These are phyloP conservation scores for Simplicillium aogashimaense DNA, from an alignment of 2,329 filamentous ascomycete genomes.

Conservation along the genomic window DNA sequence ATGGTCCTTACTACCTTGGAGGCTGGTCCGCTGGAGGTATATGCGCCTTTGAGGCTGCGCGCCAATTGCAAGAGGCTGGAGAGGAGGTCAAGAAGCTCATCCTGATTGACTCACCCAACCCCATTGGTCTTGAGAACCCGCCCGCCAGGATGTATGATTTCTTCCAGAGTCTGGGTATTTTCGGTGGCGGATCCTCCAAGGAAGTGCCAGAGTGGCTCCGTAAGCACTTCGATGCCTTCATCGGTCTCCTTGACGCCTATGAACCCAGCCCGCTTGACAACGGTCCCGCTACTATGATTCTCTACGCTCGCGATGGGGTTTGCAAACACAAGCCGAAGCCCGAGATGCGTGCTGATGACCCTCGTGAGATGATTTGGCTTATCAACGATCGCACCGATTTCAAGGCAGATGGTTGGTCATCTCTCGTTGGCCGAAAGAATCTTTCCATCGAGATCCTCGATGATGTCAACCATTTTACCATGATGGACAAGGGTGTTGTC, in stretches of 20 bases:
- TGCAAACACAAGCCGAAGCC: no score
- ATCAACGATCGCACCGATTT: no score
- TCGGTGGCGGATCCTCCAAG: conserved; percentile 50
- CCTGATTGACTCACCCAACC: conserved; percentile 57
- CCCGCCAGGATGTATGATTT: conserved; percentile 56
- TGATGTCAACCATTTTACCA: no score
- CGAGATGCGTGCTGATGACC: no score
- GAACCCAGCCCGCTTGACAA: conserved; percentile 53
- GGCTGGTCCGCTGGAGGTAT: conserved; percentile 75
- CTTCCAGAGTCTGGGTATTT: conserved; percentile 62
- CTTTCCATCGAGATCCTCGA: no score
- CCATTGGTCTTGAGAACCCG: conserved; percentile 57
- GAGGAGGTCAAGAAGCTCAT: conserved; percentile 51
- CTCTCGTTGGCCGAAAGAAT: no score
- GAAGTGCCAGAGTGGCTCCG: conserved; percentile 65
- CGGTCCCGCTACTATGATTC: conserved; percentile 51
- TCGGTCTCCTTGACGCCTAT: conserved; percentile 60
- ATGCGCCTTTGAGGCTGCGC: conserved; percentile 57
- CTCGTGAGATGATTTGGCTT: no score
- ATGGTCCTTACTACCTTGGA: conserved; percentile 56
- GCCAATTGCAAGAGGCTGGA: conserved; percentile 46
- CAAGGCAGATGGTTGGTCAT: no score
- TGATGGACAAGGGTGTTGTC: no score
- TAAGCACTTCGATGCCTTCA: conserved; percentile 61
- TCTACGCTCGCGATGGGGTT: conserved; percentile 70